Evolutionary conservation across 2,329 filamentous ascomycete genomes (phyloP), one percentile per base, ranked within the genome.

Genomic region (Bisporella sp.): DNA sequence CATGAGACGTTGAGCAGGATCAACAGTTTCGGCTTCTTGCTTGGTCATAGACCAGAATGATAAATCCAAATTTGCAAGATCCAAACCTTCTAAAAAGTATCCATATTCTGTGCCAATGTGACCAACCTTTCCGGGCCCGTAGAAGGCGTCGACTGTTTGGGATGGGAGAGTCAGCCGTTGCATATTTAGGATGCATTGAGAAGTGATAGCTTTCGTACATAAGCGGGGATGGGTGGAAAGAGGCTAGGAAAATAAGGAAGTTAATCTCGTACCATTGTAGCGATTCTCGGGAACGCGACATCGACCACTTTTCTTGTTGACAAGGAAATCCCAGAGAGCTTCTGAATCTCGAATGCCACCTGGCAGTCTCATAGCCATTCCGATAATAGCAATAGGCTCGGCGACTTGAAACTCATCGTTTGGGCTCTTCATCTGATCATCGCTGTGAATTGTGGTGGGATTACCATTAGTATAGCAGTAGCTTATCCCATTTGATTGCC

Each of bases 251-350:
- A 21, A 21, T 52, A 45, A 32, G 21, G 21, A 21, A 21, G 21
- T 21, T 21, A 50, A 57, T 6, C 44, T 47, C 2, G 44, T 42
- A 29, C 45, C 33, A 37, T 56, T 53, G 45, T 43, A 59, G 35
- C 51, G 29, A 13, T 45, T 21, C 12, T 39, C 29, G 6, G 52
- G 52, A 2, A 58, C 45, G 21, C 13, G 2, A 5, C 40, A 57
- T 6, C 54, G 54, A 2, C 53, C 60, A 44, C 59, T 58, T 8
- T 50, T 52, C 29, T 63, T 62, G 41, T 66, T 63, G 41, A 61
- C 12, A 0, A 70, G 54, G 3, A 69, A 53, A 41, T 66, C 57
- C 66, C 66, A 70, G 40, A 63, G 65, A 4, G 56, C 58, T 6
- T 58, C 46, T 0, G 59, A 47, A 31, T 58, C 59, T 1, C 50